phyloP scores from a whole-genome alignment of 1,284 basidiomycete species.

The Microbotryum lychnidis-dioicae region DNA sequence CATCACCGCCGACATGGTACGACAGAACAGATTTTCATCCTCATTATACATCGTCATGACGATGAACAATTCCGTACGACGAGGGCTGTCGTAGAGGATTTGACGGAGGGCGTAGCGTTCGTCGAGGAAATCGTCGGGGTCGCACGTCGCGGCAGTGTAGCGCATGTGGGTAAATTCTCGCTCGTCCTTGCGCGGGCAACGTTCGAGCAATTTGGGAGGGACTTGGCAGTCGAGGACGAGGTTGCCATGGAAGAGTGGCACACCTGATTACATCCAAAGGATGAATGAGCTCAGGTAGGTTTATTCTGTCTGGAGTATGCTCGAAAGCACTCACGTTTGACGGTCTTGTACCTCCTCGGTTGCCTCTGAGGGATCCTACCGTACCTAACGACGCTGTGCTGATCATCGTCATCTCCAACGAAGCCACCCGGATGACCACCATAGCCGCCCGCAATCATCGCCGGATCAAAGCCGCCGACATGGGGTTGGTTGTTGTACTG shows the following conservation, averaged over 20 bases:
- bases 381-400: constrained; percentile 49
- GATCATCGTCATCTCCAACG: constrained; percentile 23
- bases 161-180: constrained; percentile 93
- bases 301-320: constrained; percentile 24
- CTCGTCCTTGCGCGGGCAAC: constrained; percentile 64
- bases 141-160: constrained; percentile 81
- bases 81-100: constrained; percentile 76
- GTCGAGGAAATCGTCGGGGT: constrained; percentile 77
- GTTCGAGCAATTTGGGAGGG: constrained; percentile 71
- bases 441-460: background rate
- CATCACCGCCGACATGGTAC: constrained; percentile 88
- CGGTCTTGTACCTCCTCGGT: constrained; percentile 76
- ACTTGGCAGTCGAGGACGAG: constrained; percentile 80
- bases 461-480: constrained; percentile 26
- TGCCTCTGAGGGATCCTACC: constrained; percentile 78
- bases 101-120: constrained; percentile 73
- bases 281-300: constrained; percentile 20
- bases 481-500: background rate
- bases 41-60: constrained; percentile 65
- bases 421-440: no score
- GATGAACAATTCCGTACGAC: constrained; percentile 73
- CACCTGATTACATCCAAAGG: constrained; percentile 11
- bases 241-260: constrained; percentile 78
- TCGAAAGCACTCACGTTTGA: constrained; percentile 54
- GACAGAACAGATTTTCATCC: constrained; percentile 61